A percentile compares a stretch with the other conserved stretches of the same genome.
Evolutionary conservation across 345 rosid genomes (phyloP).

Genomic region (Melaleuca alternifolia): DNA sequence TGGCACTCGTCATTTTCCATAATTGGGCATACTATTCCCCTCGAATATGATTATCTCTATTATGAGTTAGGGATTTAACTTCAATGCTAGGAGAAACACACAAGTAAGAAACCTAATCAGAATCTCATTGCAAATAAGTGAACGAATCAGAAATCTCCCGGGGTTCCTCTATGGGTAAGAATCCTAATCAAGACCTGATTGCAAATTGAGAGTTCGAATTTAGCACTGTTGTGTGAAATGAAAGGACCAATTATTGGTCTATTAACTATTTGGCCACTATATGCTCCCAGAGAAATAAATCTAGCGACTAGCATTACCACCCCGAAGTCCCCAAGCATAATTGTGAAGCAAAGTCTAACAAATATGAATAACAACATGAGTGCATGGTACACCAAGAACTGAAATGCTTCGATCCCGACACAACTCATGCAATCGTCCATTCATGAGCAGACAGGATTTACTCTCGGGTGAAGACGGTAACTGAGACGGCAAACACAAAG

Average conservation of each 20-base stretch:
- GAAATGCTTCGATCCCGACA: not conserved
- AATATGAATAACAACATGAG: not conserved
- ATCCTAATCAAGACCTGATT: not conserved
- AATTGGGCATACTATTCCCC: not conserved
- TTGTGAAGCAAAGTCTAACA: not conserved
- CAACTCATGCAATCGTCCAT: not conserved
- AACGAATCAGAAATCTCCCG: not conserved
- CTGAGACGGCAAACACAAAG: not conserved
- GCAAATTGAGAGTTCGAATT: not conserved
- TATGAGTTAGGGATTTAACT: not conserved
- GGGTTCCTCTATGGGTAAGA: not conserved
- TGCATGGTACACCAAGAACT: not conserved
- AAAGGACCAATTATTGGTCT: not conserved
- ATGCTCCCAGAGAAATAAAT: not conserved
- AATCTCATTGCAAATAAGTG: not conserved
- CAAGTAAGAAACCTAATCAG: not conserved
- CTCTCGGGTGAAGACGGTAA: not conserved
- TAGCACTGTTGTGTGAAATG: not conserved
- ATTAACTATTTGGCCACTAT: not conserved
- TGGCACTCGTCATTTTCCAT: not conserved
- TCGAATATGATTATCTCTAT: not conserved
- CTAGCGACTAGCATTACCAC: not conserved
- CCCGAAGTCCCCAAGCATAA: not conserved
- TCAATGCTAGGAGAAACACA: not conserved
- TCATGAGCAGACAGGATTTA: not conserved